Evolutionary conservation across 805 yeast species (phyloP), one percentile per base, ranked within the genome.

Genomic region (Candida lessepsii): DNA sequence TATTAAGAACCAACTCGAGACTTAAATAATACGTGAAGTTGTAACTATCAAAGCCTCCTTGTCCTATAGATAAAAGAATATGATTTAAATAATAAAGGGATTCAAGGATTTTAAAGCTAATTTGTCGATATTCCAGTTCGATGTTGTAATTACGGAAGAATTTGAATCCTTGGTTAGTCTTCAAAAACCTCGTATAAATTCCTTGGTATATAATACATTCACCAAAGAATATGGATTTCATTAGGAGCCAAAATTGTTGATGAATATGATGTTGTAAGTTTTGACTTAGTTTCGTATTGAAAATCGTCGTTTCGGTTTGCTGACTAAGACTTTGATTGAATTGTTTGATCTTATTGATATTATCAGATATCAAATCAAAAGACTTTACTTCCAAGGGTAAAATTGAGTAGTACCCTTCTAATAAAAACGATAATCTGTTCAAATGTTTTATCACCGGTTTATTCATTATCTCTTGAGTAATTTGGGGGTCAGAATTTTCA

Each of bases 31-130:
- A 76, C 11, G 80, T 76, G 54, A 78, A 82, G 49, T 80, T 79
- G 56, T 78, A 83, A 9, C 76, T 69, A 41, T 78, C 79, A 52
- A 80, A 80, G 3, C 85, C 85, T 4, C 84, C 85, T 17, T 75
- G 73, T 0, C 86, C 86, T 7, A 80, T 71, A 16, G 73, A 61
- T 20, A 73, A 68, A 18, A 79, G 51, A 7, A 80, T 61, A 45
- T 72, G 78, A 46, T 75, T 68, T 37, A 71, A 33, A 44, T 71
- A 57, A 51, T 65, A 76, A 9, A 79, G 57, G 5, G 62, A 53
- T 31, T 65, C 65, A 24, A 77, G 51, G 0, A 75, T 56, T 20
- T 52, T 50, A 30, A 52, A 45, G 21, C 66, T 47, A 8, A 63
- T 48, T 16, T 58, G 54, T 9, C 51, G 41, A 39, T 63, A 65